A percentile compares a stretch with the other conserved stretches of the same genome.
Conservation (phyloP, 257 asterid species). For the Rauvolfia tetraphylla region DNA sequence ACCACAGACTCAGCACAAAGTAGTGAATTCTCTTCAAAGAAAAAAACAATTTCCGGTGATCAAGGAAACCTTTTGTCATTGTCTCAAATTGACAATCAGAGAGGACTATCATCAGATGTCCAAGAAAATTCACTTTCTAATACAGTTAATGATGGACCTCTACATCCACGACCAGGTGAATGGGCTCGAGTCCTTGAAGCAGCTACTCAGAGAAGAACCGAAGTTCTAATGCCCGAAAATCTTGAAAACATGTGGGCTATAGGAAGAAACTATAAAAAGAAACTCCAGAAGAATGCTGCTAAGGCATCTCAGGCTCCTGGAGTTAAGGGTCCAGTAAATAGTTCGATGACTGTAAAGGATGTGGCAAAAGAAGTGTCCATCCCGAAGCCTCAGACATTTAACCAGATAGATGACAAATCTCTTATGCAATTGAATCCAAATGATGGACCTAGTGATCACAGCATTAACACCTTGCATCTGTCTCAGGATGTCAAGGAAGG, state of each 20-base stretch:
- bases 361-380: constrained; percentile 28
- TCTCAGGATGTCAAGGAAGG: constrained; percentile 36
- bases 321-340: constrained; percentile 26
- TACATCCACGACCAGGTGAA: constrained; percentile 56
- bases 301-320: constrained; percentile 36
- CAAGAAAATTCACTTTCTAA: constrained; percentile 36
- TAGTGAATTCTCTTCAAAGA: constrained; percentile 37
- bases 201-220: constrained; percentile 96
- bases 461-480: constrained; percentile 34
- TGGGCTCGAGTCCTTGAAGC: constrained; percentile 95
- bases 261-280: constrained; percentile 92
- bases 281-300: constrained; percentile 51
- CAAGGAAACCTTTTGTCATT: constrained; percentile 38
- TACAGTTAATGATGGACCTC: constrained; percentile 39
- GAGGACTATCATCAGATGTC: constrained; percentile 31
- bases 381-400: constrained; percentile 34
- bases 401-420: constrained; percentile 40
- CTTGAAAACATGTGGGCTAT: constrained; percentile 98
- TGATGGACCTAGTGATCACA: constrained; percentile 30
- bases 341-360: constrained; percentile 26
- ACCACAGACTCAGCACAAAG: constrained; percentile 39
- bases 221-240: constrained; percentile 97
- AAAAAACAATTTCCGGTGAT: constrained; percentile 28
- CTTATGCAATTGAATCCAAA: constrained; percentile 46
- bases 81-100: constrained; percentile 40